Percentiles rank a stretch among this genome's conserved stretches.
Conservation (phyloP, 2,329 filamentous ascomycete species). For the Colletotrichum sp. region DNA sequence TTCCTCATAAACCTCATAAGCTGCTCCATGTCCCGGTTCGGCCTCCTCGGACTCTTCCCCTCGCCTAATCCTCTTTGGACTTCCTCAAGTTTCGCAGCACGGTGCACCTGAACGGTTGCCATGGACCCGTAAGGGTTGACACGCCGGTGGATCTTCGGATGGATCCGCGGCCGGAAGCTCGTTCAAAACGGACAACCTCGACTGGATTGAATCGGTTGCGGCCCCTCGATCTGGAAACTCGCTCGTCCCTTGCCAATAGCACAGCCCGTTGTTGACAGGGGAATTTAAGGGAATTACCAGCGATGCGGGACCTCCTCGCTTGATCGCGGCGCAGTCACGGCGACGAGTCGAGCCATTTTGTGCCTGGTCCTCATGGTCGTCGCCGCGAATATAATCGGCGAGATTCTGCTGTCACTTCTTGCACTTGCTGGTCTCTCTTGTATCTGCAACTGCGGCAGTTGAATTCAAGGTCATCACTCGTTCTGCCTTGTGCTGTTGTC, state of each 20-base stretch:
- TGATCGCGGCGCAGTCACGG: not conserved
- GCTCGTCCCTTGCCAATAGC: not conserved
- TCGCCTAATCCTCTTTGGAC: not conserved
- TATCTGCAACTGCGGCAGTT: not conserved
- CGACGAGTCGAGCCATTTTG: not conserved
- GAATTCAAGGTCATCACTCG: constrained; percentile 13
- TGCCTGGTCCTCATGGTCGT: not conserved
- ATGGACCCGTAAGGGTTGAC: constrained; percentile 2
- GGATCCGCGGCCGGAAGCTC: not conserved
- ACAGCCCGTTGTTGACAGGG: not conserved
- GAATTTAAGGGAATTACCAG: not conserved
- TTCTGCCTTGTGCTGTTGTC: constrained; percentile 14
- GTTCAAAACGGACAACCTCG: not conserved
- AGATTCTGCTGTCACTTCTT: not conserved
- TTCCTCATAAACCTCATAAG: not conserved
- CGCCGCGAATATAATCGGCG: not conserved
- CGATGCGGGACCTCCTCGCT: not conserved
- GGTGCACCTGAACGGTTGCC: not conserved
- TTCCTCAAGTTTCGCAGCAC: not conserved
- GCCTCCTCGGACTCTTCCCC: not conserved
- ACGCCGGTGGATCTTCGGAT: not conserved
- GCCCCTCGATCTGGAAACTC: constrained; percentile 2
- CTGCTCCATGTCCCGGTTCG: not conserved
- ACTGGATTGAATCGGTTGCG: not conserved
- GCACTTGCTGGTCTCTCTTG: not conserved